Conservation (phyloP, 2,329 filamentous ascomycete species). For the Stemphylium lycopersici region DNA sequence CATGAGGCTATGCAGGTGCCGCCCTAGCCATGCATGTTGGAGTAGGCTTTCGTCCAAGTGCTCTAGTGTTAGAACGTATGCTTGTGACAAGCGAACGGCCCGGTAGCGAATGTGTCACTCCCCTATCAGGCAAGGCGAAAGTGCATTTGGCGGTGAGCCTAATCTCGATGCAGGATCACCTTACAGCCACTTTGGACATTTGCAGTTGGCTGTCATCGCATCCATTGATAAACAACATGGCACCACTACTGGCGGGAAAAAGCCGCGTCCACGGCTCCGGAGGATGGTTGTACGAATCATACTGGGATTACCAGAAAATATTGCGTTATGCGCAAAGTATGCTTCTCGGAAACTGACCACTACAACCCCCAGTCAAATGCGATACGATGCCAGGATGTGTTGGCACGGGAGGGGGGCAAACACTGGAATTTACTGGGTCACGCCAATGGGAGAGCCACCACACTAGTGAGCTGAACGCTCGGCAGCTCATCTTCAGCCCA, state of each 20-base stretch:
- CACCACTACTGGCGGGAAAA: conserved; percentile 5
- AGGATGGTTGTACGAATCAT: conserved; percentile 3
- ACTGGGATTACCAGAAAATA: conserved; percentile 16
- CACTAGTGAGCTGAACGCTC: conserved; percentile 19
- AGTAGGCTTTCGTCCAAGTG: conserved; percentile 8
- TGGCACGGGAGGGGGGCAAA: conserved; percentile 14
- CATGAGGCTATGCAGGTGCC: conserved; percentile 13
- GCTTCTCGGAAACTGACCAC: conserved; percentile 11
- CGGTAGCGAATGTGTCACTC: conserved; percentile 9
- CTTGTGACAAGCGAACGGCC: conserved; percentile 15
- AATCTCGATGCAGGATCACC: conserved; percentile 4
- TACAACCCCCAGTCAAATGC: conserved; percentile 8
- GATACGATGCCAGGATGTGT: conserved; percentile 20
- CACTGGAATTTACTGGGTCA: conserved; percentile 15
- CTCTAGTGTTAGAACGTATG: conserved; percentile 11
- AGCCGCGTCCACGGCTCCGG: conserved; percentile 9
- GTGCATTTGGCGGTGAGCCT: conserved; percentile 12
- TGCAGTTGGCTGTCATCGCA: not conserved
- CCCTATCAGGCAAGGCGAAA: conserved; percentile 5
- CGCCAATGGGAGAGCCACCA: conserved; percentile 24
- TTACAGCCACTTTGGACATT: conserved; percentile 1
- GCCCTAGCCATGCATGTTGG: conserved; percentile 17
- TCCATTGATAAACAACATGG: not conserved
- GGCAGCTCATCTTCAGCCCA: conserved; percentile 11
- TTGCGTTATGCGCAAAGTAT: conserved; percentile 22